Evolutionary conservation across 768 basidiomycete species (phyloP), one percentile per base, ranked within the genome.

Genomic region (Phaeotremella fagi): DNA sequence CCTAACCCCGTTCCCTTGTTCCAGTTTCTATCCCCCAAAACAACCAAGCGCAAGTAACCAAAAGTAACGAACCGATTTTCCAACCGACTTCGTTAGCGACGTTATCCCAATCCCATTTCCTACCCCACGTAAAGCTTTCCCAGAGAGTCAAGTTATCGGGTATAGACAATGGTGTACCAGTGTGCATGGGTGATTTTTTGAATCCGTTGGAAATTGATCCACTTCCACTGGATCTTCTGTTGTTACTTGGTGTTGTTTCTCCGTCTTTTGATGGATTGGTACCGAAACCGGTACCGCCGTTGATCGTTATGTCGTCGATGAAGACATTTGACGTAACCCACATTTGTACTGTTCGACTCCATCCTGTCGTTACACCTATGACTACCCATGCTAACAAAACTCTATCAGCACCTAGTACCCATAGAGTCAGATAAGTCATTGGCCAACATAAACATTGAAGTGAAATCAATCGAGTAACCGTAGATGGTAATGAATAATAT

Each of bases 401-500:
- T 7, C 90, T 81, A 28, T 77, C 78, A 16, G 80, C 79, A 26
- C 85, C 83, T 41, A 97, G 79, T 45, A 90, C 75, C 48, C 79
- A 81, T 27, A 94, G 82, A 1, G 89, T 92, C 33, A 89, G 74
- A 60, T 89, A 87, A 3, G 91, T 95, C 3, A 88, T 85, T 1
- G 90, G 89, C 91, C 91, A 97, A 76, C 92, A 97, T 54, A 98
- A 91, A 16, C 88, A 88, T 70, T 97, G 94, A 0, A 98, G 79
- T 0, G 89, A 92, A 50, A 97, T 80, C 3, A 97, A 83, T 15
- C 94, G 86, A 65, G 95, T 87, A 57, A 97, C 82, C 1, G 91
- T 89, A 3, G 92, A 82, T 24, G 88, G 78, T 0, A 89, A 85
- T 0, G 88, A 81, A 71, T 98, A 98, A 76, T 95, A 94, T 0